Conservation (phyloP, 2,329 filamentous ascomycete species). For the Chlorencoelia australis region DNA sequence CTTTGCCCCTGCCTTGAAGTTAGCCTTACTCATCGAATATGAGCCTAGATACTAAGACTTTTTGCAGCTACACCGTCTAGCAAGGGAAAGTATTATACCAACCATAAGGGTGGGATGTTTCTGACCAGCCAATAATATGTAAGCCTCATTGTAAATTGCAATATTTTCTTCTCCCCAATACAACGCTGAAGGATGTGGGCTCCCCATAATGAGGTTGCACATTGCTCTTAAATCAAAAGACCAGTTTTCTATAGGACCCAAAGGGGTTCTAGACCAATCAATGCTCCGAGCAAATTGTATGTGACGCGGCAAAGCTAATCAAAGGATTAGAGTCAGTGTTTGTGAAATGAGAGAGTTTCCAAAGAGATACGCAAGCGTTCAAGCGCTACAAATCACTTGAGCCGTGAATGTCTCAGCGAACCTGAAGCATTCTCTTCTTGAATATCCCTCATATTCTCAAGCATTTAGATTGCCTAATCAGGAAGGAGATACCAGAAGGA, state of each 20-base stretch:
- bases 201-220: conserved; percentile 75
- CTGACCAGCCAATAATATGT: conserved; percentile 59
- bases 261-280: conserved; percentile 62
- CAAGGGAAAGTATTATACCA: conserved; percentile 4
- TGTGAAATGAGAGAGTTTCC: too few species aligned
- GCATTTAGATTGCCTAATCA: too few species aligned
- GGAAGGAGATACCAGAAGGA: too few species aligned
- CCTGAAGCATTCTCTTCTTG: too few species aligned
- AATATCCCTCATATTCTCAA: too few species aligned
- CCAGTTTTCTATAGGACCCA: conserved; percentile 72
- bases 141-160: conserved; percentile 64
- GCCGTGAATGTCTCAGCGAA: too few species aligned
- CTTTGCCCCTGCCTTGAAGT: conserved; percentile 41
- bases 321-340: too few species aligned
- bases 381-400: too few species aligned
- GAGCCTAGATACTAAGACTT: too few species aligned
- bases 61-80: too few species aligned
- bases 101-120: conserved; percentile 67
- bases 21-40: conserved; percentile 4
- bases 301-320: conserved; percentile 58
- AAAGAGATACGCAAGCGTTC: too few species aligned
- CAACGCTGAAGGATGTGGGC: conserved; percentile 63
- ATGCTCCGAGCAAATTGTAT: conserved; percentile 61
- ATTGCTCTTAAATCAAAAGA: conserved; percentile 61
- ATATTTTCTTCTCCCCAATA: conserved; percentile 68